A percentile compares a stretch with the other conserved stretches of the same genome.
phyloP scores from a whole-genome alignment of 2,329 filamentous ascomycete species.

The Trichoderma guizhouense region DNA sequence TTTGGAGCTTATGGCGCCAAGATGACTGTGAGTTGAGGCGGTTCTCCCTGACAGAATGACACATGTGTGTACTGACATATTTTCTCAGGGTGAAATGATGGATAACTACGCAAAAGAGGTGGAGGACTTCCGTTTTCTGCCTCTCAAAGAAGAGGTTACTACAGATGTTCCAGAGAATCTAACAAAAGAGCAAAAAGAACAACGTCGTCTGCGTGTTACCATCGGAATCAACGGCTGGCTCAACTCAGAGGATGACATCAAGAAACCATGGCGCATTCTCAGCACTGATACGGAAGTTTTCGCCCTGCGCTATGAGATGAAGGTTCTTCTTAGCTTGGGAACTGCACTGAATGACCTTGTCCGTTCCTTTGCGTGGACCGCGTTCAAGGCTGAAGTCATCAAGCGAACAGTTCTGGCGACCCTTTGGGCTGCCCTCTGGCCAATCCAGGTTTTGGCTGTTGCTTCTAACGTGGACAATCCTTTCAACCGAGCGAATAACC shows the following conservation, averaged over 20 bases:
- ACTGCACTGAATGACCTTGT: conserved; percentile 69
- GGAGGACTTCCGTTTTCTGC: conserved; percentile 76
- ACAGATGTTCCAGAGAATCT: conserved; percentile 18
- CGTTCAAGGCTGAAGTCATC: conserved; percentile 71
- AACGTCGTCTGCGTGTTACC: conserved; percentile 66
- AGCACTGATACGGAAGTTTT: conserved; percentile 73
- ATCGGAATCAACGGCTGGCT: conserved; percentile 90
- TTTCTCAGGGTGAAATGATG: conserved; percentile 67
- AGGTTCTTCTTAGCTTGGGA: conserved; percentile 72
- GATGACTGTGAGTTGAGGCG: conserved; percentile 48
- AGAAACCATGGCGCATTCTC: conserved; percentile 75
- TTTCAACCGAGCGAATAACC: conserved; percentile 70
- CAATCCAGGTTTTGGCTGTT: conserved; percentile 62
- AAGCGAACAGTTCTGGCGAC: conserved; percentile 67
- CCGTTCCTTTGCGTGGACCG: conserved; percentile 69
- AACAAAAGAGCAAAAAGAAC: conserved; percentile 27
- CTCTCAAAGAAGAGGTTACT: conserved; percentile 54
- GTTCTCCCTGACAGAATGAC: neutral
- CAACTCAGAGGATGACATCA: conserved; percentile 68
- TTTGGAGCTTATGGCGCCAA: conserved; percentile 88
- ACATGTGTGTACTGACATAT: neutral
- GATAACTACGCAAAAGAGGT: conserved; percentile 85
- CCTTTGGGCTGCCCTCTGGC: conserved; percentile 67
- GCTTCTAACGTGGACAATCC: conserved; percentile 75
- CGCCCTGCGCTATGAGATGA: conserved; percentile 78